Base-by-base conservation (phyloP, 2,329 filamentous ascomycete species). In the Chaetomiaceae sp. region DNA sequence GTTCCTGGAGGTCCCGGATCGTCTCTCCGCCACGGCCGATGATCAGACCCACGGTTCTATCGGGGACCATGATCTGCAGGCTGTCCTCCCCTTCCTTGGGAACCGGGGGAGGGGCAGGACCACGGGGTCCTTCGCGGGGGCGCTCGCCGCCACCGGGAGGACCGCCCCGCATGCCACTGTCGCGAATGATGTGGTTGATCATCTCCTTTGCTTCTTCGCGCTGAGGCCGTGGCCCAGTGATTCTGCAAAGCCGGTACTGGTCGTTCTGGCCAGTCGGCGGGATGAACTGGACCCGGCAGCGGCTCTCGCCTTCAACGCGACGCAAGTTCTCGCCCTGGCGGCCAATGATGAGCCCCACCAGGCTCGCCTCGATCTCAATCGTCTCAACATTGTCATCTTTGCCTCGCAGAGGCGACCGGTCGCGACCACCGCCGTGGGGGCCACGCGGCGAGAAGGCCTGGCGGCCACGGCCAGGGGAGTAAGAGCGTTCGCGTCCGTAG, bases 1-100 rank as follows among this genome's bases (percentile, higher is more conserved):
- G 80, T 67, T 96, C 90, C 70, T 96, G 91, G 20, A 96, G 76
- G 65, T 96, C 90, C 63, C 89, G 85, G 62, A 96, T 96, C 1
- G 90, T 96, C 71, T 96, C 90, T 53, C 90, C 90, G 35, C 89
- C 89, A 59, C 90, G 86, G n/a, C 90, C 90, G 64, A 96, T 96
- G 61, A 96, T 96, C 40, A 96, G 75, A 45, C 90, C 90, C 54
- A 96, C 90, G 8, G 90, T 96, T 62, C 89, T 85, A 70, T 96
- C 90, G 41, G 90, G 90, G 16, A 96, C 90, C 87, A 95, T 93
- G 62, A 96, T 95, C 69, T 95, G 89, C 65, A 90, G 83, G 64
- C 84, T 88, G 60, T 92, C 87, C 67, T 95, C 90, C 53, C 86
- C 87, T 53, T 92, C 87, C 55, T 85, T 82, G 53, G 87, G 73